Base-by-base conservation (phyloP, 139 green algal species). In the Coelastrella sp. region DNA sequence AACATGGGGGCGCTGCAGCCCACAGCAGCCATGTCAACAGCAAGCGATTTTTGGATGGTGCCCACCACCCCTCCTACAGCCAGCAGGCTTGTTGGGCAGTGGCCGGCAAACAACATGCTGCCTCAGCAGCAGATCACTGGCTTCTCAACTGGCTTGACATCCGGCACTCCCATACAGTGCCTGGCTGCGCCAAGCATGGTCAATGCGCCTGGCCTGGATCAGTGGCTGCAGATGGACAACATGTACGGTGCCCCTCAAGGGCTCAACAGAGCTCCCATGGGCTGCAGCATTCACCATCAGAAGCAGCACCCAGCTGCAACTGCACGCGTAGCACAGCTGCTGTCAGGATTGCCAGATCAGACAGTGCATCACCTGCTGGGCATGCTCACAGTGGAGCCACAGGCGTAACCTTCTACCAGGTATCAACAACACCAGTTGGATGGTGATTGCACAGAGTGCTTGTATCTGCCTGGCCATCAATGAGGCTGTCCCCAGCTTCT, bases 311-410 rank as follows among this genome's bases (percentile, higher is more conserved):
- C 14, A 22, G 82, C n/a, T 35, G 82, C 61, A 76, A 63, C 61
- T 72, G 66, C 49, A 25, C 11, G 68, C 84, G 81, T 80, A 49
- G 35, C 11, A 25, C 84, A 88, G 68, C 19, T 88, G 84, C 66
- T 88, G 66, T 78, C 82, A 9, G 22, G 27, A 14, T 63, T 87
- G 63, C 82, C 82, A 24, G 27, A 87, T 4, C 25, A 78, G 27
- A 27, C 82, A 65, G 27, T 87, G 65, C 82, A 87, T 63, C 82
- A 87, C 25, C 65, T 87, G 65, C 63, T 87, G 14, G 65, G 82
- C 25, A 79, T 87, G 82, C 59, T 79, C 25, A 35, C 65, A 35
- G 82, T 87, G 19, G 82, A 87, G 15, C 82, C 25, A 35, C 60
- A 57, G 9, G 82, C 82, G 7, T 87, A 79, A 58, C 14, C 27